Evolutionary conservation across 768 basidiomycete species (phyloP), one percentile per base, ranked within the genome.

Genomic region (Phanerochaete carnosa): DNA sequence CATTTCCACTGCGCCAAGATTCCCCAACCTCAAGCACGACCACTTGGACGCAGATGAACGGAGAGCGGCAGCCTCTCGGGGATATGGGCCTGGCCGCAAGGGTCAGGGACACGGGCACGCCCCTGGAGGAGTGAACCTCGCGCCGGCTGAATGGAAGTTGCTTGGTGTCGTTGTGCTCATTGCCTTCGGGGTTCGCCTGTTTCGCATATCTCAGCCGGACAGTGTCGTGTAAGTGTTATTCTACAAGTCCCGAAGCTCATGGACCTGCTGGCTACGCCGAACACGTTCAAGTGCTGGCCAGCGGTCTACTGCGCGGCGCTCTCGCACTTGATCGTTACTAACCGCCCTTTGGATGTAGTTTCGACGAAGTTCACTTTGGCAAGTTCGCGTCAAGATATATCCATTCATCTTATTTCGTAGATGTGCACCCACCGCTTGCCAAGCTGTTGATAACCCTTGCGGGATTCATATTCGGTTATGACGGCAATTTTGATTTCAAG

Each of bases 291-390:
- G 60, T 68, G n/a, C 45, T 47, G 7, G n/a, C 54, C 28, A 33
- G 35, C 54, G 26, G 13, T 13, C 12, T 55, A 37, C 33, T 55
- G 23, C 26, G 54, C 39, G 54, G 32, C 54, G 54, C 37, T 22
- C 15, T 11, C 37, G 37, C 25, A 55, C 25, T 7, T 19, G 47
- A 25, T 9, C 6, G 23, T 49, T 25, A 55, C 32, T 55, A n/a
- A 43, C 54, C 26, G 12, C 12, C 13, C 1, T 15, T n/a, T 11
- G 11, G 2, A 15, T 55, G 15, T 67, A 97, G 95, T 45, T 98
- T 98, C 73, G 96, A 98, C 71, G 96, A 98, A 73, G 96, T 98
- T 0, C 96, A 98, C 72, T 98, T 98, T 73, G 96, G 96, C 62
- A 97, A 97, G 73, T 98, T 98, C 70, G 94, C 96, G 6, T 81